Conservation (phyloP, 768 basidiomycete species). For the Omphalotus guepiniiformis region DNA sequence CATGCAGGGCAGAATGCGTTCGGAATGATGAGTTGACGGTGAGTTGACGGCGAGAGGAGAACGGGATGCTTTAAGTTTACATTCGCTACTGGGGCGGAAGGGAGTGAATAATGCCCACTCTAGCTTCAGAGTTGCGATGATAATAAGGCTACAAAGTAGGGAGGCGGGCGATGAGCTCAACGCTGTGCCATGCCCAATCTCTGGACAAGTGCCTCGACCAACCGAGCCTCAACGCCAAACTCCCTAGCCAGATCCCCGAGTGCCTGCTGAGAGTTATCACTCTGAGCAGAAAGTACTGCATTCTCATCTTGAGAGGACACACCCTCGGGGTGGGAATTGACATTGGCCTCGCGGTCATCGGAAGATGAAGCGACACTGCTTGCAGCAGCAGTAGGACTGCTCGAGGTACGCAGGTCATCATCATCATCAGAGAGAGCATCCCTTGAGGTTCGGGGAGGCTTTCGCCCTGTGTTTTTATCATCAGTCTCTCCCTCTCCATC, state of each 20-base stretch:
- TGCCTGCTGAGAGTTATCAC: background rate
- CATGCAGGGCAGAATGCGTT: too few relatives aligned
- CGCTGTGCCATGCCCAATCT: background rate
- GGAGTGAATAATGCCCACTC: too few relatives aligned
- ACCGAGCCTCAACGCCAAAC: slow-evolving; percentile 8
- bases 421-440: slow-evolving; percentile 4
- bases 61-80: too few relatives aligned
- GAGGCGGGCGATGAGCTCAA: too few relatives aligned
- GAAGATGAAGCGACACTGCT: background rate
- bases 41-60: too few relatives aligned
- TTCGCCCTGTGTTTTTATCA: too few relatives aligned
- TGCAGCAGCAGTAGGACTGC: slow-evolving; percentile 13
- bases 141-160: too few relatives aligned
- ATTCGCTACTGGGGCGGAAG: too few relatives aligned
- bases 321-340: background rate
- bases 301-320: background rate
- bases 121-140: too few relatives aligned
- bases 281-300: background rate
- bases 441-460: slow-evolving; percentile 3
- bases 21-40: too few relatives aligned
- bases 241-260: slow-evolving; percentile 7
- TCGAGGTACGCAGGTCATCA: slow-evolving; percentile 12
- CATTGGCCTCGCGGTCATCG: background rate
- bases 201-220: slow-evolving; percentile 5
- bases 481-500: slow-evolving; percentile 8